Conservation (phyloP, 305 asterid species). For the Fraxinus floribunda region DNA sequence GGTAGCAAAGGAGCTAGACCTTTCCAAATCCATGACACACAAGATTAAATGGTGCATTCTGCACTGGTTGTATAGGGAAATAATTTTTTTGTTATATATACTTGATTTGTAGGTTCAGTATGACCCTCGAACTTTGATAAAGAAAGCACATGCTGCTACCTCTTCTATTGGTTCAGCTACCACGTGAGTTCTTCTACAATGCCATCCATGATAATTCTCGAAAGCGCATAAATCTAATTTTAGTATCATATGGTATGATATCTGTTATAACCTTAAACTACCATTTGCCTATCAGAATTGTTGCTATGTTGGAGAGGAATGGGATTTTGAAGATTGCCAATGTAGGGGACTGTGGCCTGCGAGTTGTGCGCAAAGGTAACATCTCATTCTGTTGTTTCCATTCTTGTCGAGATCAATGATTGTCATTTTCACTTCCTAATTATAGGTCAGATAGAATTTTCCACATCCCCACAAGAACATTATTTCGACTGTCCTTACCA, state of each 20-base stretch:
- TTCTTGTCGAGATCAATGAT: not conserved
- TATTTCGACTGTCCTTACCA: constrained; percentile 92
- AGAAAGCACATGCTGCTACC: constrained; percentile 83
- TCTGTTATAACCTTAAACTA: not conserved
- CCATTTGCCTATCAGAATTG: constrained; percentile 46
- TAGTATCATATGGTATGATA: not conserved
- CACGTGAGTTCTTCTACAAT: constrained; percentile 42
- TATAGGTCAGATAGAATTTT: constrained; percentile 63
- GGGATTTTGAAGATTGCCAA: constrained; percentile 71
- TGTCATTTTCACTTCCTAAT: constrained; percentile 1
- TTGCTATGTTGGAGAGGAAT: constrained; percentile 71
- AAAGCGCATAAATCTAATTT: not conserved
- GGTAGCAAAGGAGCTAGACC: not conserved
- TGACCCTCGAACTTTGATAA: constrained; percentile 69
- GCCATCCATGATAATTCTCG: not conserved
- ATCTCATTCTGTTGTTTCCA: not conserved
- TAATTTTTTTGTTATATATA: not conserved
- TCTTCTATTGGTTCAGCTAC: constrained; percentile 85
- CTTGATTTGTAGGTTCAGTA: constrained; percentile 47
- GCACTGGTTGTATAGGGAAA: not conserved
- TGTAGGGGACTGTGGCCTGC: constrained; percentile 87
- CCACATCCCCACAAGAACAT: constrained; percentile 86
- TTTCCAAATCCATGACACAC: not conserved
- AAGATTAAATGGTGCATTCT: not conserved
- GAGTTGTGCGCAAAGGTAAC: constrained; percentile 67